Conservation (phyloP, 208 protist genomes). For the Strigomonas culicis region DNA sequence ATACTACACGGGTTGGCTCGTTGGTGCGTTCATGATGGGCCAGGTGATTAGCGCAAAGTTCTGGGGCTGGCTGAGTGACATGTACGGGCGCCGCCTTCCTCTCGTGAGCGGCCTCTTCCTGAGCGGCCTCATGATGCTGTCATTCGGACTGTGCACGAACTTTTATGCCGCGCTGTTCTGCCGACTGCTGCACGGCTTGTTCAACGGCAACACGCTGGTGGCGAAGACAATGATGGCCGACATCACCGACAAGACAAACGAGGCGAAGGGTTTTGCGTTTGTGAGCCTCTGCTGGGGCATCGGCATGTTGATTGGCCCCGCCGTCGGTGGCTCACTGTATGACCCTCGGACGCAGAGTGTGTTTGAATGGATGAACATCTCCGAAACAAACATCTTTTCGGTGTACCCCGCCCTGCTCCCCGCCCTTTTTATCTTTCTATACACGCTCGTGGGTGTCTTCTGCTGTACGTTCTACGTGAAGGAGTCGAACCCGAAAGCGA, state of each 20-base stretch:
- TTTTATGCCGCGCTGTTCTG: constrained; percentile 33
- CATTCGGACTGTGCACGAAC: constrained; percentile 40
- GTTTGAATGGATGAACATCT: constrained; percentile 16
- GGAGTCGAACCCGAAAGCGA: not conserved
- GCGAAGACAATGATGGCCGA: constrained; percentile 57
- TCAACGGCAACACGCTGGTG: constrained; percentile 36
- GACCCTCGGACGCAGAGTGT: constrained; percentile 20
- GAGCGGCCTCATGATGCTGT: constrained; percentile 24
- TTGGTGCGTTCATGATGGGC: constrained; percentile 53
- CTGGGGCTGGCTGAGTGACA: constrained; percentile 46
- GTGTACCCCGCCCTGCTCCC: constrained; percentile 38
- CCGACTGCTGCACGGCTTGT: constrained; percentile 43
- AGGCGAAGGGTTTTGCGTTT: constrained; percentile 90
- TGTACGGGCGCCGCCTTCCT: constrained; percentile 31
- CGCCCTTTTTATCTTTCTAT: constrained; percentile 22
- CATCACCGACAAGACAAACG: constrained; percentile 45
- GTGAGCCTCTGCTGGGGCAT: constrained; percentile 84
- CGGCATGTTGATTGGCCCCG: constrained; percentile 41
- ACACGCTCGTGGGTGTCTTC: constrained; percentile 11
- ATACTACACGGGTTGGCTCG: constrained; percentile 42
- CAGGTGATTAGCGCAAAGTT: constrained; percentile 32
- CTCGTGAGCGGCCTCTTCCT: constrained; percentile 34
- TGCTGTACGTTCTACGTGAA: constrained; percentile 1
- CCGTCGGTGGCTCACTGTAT: constrained; percentile 45
- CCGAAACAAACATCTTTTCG: constrained; percentile 18